Percentiles rank a stretch among this genome's conserved stretches.
Conservation (phyloP, 495 filamentous ascomycete genomes). For the Aspergillus sparsus region DNA sequence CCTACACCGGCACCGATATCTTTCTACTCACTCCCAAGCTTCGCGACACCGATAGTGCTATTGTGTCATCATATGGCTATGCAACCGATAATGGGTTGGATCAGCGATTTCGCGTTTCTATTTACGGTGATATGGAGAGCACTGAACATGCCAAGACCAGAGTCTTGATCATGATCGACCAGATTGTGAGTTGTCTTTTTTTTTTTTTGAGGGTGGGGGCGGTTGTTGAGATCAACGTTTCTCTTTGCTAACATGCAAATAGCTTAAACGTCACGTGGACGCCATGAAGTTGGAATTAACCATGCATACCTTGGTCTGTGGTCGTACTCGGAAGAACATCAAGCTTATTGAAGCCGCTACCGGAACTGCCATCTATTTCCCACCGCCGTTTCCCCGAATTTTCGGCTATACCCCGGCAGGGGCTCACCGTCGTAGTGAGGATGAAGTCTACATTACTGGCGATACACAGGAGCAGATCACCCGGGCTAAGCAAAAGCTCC, state of each 20-base stretch:
- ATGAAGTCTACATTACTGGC: slow-evolving; percentile 92
- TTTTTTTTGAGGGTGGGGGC: too few relatives aligned
- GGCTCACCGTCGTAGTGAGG: slow-evolving; percentile 74
- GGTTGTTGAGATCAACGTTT: background rate
- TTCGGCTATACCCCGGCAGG: slow-evolving; percentile 84
- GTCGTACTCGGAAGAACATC: slow-evolving; percentile 91
- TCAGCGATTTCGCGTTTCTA: slow-evolving; percentile 82
- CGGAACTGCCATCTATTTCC: slow-evolving; percentile 96
- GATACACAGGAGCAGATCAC: slow-evolving; percentile 76
- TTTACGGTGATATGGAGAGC: slow-evolving; percentile 94
- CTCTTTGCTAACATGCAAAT: slow-evolving; percentile 34
- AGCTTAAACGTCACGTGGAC: slow-evolving; percentile 87
- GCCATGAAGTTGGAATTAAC: slow-evolving; percentile 79
- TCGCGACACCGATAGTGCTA: slow-evolving; percentile 52
- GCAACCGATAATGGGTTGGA: slow-evolving; percentile 67
- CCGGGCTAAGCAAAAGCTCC: slow-evolving; percentile 83
- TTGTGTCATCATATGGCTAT: slow-evolving; percentile 64
- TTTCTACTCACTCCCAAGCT: slow-evolving; percentile 85
- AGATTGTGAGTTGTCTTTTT: slow-evolving; percentile 67
- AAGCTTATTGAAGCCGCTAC: slow-evolving; percentile 94
- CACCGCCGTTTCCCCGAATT: slow-evolving; percentile 84
- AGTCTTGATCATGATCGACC: slow-evolving; percentile 94
- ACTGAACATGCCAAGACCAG: slow-evolving; percentile 96
- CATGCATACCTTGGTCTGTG: slow-evolving; percentile 86
- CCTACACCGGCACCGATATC: slow-evolving; percentile 90